Conservation (phyloP, 73 alveolate species). For the Tetrahymena malaccensis region DNA sequence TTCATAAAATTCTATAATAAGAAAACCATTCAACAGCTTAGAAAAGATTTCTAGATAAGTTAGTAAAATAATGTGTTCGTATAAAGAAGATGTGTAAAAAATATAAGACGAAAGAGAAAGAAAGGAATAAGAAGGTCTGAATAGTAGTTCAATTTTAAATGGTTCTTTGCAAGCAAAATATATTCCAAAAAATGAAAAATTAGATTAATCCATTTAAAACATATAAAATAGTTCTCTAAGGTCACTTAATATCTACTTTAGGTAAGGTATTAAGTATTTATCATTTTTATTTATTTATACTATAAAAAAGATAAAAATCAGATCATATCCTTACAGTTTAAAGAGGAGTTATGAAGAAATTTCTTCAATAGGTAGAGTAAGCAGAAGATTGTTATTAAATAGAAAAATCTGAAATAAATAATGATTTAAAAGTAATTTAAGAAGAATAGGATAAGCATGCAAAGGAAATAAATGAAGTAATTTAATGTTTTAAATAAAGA, state of each 20-base stretch:
- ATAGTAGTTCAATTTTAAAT: background rate
- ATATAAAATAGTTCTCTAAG: background rate
- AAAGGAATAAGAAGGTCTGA: background rate
- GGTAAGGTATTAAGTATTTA: background rate
- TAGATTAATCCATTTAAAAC: background rate
- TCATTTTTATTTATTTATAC: too few relatives aligned
- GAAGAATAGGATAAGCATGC: background rate
- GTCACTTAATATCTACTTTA: background rate
- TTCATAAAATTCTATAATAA: background rate
- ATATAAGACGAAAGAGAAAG: background rate
- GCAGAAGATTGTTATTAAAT: background rate
- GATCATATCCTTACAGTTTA: background rate
- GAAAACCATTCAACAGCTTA: background rate
- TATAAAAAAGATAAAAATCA: background rate
- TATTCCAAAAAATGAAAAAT: background rate
- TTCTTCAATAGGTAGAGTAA: background rate
- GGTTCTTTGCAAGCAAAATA: background rate
- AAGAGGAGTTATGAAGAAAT: background rate
- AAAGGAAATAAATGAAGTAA: background rate
- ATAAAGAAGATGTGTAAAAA: background rate
- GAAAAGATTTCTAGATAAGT: background rate
- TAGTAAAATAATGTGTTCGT: background rate
- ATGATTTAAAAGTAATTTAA: background rate
- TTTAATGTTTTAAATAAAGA: background rate
- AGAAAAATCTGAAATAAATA: background rate